A percentile compares a stretch with the other conserved stretches of the same genome.
These are phyloP conservation scores for Drechslerella dactyloides DNA, from an alignment of 2,329 filamentous ascomycete species.

Conservation along the genomic window DNA sequence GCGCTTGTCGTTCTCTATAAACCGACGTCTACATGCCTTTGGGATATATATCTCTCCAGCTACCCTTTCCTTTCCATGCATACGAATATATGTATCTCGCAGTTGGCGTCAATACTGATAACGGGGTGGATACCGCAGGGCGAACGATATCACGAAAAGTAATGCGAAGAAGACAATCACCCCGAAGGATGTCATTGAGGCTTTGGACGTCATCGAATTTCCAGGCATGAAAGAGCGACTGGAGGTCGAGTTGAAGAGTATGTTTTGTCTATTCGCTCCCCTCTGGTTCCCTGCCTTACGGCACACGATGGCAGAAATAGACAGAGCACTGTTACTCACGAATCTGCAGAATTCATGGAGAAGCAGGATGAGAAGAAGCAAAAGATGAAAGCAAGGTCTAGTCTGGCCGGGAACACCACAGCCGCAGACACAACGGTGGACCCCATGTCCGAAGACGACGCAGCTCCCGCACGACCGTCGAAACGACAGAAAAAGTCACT, in stretches of 20 bases:
- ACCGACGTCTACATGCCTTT: too few species aligned
- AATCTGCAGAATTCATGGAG: constrained; percentile 35
- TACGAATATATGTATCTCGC: too few species aligned
- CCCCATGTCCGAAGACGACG: constrained; percentile 46
- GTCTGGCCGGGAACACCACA: constrained; percentile 13
- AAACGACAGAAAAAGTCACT: constrained; percentile 44
- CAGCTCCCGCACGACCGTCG: constrained; percentile 18
- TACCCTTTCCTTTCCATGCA: too few species aligned
- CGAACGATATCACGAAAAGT: constrained; percentile 72
- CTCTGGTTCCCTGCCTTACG: not conserved
- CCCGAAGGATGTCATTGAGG: constrained; percentile 86
- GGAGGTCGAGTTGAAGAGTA: constrained; percentile 68
- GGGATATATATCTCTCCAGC: too few species aligned
- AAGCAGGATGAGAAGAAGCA: constrained; percentile 23
- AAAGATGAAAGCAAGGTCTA: constrained; percentile 19
- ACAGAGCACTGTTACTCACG: constrained; percentile 53
- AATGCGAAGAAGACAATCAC: constrained; percentile 62
- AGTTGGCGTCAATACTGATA: too few species aligned
- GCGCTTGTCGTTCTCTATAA: not conserved
- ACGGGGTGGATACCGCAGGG: constrained; percentile 62
- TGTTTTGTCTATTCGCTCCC: not conserved
- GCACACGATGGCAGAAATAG: not conserved
- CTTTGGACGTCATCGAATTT: constrained; percentile 90
- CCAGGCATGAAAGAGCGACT: constrained; percentile 84
- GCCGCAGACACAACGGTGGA: constrained; percentile 26